Conservation (phyloP, 495 filamentous ascomycete species). For the Hypomontagnella monticulosa region DNA sequence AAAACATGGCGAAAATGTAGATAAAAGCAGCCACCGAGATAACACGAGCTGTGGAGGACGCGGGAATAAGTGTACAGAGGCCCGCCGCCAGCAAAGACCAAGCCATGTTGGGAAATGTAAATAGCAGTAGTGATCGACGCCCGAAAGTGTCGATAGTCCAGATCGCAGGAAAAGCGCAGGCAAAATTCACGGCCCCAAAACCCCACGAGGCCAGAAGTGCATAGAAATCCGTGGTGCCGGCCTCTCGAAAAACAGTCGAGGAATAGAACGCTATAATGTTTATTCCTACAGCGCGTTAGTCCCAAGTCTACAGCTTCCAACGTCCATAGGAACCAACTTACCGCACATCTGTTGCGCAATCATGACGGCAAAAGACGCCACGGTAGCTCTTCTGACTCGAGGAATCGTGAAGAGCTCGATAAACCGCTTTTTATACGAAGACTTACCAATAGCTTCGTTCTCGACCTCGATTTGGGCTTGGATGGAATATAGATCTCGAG, state of each 20-base stretch:
- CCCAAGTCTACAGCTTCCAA: neutral
- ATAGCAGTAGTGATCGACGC: conserved; percentile 68
- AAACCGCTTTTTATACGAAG: conserved; percentile 66
- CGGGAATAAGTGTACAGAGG: conserved; percentile 65
- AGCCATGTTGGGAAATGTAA: conserved; percentile 71
- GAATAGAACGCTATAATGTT: conserved; percentile 78
- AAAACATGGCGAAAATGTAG: conserved; percentile 73
- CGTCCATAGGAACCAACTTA: conserved; percentile 17
- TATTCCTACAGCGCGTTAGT: conserved; percentile 46
- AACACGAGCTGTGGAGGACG: conserved; percentile 54
- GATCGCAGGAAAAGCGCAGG: conserved; percentile 72
- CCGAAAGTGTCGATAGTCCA: conserved; percentile 75
- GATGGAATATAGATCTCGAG: conserved; percentile 72
- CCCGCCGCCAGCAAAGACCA: conserved; percentile 67
- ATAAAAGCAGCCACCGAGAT: conserved; percentile 70
- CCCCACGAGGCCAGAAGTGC: conserved; percentile 66
- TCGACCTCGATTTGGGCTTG: conserved; percentile 68
- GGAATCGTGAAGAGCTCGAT: conserved; percentile 74
- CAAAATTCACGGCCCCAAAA: conserved; percentile 69
- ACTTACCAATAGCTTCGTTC: conserved; percentile 42
- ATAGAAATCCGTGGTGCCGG: conserved; percentile 54
- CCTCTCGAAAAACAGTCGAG: conserved; percentile 65
- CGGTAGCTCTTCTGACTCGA: conserved; percentile 71
- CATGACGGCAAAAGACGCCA: conserved; percentile 71
- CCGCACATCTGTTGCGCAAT: conserved; percentile 72